Conservation (phyloP, 1,284 basidiomycete genomes). For the Cryptococcus hybrid region DNA sequence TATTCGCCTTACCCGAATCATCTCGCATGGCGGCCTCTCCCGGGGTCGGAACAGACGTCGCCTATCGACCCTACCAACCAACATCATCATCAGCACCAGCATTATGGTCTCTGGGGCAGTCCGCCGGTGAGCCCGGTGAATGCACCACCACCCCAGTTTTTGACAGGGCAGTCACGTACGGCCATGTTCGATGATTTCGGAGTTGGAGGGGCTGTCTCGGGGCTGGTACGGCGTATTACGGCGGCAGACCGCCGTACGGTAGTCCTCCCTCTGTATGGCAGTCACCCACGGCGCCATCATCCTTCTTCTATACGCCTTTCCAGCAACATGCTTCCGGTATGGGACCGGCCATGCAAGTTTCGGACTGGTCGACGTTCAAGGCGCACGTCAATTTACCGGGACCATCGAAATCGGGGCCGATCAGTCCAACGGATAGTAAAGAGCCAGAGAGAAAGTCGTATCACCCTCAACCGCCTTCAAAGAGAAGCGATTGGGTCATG, state of each 20-base stretch:
- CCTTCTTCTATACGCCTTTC: slow-evolving; percentile 12
- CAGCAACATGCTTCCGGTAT: slow-evolving; percentile 10
- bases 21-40: slow-evolving; percentile 3
- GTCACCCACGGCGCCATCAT: slow-evolving; percentile 14
- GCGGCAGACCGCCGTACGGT: neutral
- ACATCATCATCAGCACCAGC: neutral
- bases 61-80: slow-evolving; percentile 17
- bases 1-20: slow-evolving; percentile 9
- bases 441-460: slow-evolving; percentile 45
- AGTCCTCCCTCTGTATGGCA: slow-evolving; percentile 15
- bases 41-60: slow-evolving; percentile 13
- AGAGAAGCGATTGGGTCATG: slow-evolving; percentile 90
- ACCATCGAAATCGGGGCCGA: neutral
- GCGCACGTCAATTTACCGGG: no score
- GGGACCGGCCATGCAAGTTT: slow-evolving; percentile 4
- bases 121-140: slow-evolving; percentile 25
- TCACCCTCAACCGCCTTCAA: slow-evolving; percentile 53
- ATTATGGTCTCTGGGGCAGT: slow-evolving; percentile 18
- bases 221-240: neutral
- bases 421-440: slow-evolving; percentile 1
- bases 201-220: neutral
- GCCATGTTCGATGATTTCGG: slow-evolving; percentile 12
- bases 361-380: slow-evolving; percentile 3
- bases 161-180: slow-evolving; percentile 7
- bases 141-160: slow-evolving; percentile 3